phyloP scores from a whole-genome alignment of 2,329 filamentous ascomycete genomes.

The Penicillium crustosum region DNA sequence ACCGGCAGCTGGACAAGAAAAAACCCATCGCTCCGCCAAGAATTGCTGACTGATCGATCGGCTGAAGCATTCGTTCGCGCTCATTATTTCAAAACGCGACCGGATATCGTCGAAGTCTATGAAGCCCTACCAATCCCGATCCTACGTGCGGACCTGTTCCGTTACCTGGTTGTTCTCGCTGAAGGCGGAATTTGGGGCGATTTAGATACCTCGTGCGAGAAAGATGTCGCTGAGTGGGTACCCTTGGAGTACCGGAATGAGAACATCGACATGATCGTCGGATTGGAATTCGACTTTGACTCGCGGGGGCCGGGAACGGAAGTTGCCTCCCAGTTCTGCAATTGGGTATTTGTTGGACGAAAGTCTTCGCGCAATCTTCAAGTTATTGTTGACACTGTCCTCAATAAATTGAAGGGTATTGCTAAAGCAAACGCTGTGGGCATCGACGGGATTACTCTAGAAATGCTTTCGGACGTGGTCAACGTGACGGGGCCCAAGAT shows the following conservation, averaged over 20 bases:
- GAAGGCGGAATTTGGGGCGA: slow-evolving; percentile 48
- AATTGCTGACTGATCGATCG: slow-evolving; percentile 34
- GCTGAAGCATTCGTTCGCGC: slow-evolving; percentile 35
- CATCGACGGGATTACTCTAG: slow-evolving; percentile 19
- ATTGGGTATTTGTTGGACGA: slow-evolving; percentile 24
- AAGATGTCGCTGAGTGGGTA: slow-evolving; percentile 39
- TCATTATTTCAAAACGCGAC: slow-evolving; percentile 32
- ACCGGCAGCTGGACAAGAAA: slow-evolving; percentile 26
- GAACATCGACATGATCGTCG: slow-evolving; percentile 37
- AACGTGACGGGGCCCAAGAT: slow-evolving; percentile 31
- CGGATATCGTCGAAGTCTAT: slow-evolving; percentile 42
- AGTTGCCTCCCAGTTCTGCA: slow-evolving; percentile 26
- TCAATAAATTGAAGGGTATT: slow-evolving; percentile 20
- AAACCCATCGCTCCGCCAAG: slow-evolving; percentile 26
- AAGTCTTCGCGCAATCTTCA: slow-evolving; percentile 22
- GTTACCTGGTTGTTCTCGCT: slow-evolving; percentile 43
- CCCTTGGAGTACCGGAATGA: slow-evolving; percentile 31
- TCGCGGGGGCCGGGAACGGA: slow-evolving; percentile 10
- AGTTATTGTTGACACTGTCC: slow-evolving; percentile 21
- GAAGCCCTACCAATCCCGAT: slow-evolving; percentile 39
- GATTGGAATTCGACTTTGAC: slow-evolving; percentile 39
- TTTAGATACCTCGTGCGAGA: slow-evolving; percentile 40
- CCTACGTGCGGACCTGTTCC: slow-evolving; percentile 45
- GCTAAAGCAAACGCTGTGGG: slow-evolving; percentile 16
- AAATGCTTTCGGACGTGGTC: slow-evolving; percentile 30